Evolutionary conservation across 306 rosid species (phyloP).

Genomic region (Inga laurina): DNA sequence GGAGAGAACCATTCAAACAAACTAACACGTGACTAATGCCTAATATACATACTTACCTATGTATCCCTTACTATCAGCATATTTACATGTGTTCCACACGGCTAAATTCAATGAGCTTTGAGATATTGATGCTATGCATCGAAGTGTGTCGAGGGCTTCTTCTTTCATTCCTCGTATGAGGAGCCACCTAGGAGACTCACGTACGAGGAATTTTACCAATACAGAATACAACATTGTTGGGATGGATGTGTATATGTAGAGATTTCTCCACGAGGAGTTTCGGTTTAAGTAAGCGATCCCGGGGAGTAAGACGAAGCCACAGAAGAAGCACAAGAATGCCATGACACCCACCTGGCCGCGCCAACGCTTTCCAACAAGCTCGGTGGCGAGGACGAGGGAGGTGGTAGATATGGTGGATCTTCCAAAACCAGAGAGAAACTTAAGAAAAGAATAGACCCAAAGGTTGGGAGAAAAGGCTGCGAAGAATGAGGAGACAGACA

Average conservation of each 20-base stretch:
- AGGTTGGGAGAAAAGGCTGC: conserved; percentile 51
- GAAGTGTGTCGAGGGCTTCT: conserved; percentile 46
- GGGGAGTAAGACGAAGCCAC: conserved; percentile 65
- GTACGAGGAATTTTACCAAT: conserved; percentile 37
- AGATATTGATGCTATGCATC: conserved; percentile 29
- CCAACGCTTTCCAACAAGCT: conserved; percentile 57
- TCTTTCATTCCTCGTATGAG: conserved; percentile 53
- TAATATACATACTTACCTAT: too few species aligned
- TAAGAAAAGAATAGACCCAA: conserved; percentile 54
- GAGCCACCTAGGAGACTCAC: conserved; percentile 80
- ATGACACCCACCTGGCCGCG: conserved; percentile 44
- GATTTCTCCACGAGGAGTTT: conserved; percentile 53
- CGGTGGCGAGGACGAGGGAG: conserved; percentile 60
- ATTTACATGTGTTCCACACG: too few species aligned
- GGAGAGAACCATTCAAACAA: too few species aligned
- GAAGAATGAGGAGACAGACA: conserved; percentile 51
- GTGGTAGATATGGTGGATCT: conserved; percentile 60
- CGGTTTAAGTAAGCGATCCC: conserved; percentile 42
- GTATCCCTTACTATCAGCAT: too few species aligned
- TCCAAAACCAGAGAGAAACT: conserved; percentile 44
- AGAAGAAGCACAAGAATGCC: conserved; percentile 59
- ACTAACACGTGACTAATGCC: too few species aligned
- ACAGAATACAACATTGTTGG: conserved; percentile 46
- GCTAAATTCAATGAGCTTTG: conserved; percentile 18
- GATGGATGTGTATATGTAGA: conserved; percentile 59